Base-by-base conservation (phyloP, 768 basidiomycete genomes). In the Hemileccinum rubropunctum region DNA sequence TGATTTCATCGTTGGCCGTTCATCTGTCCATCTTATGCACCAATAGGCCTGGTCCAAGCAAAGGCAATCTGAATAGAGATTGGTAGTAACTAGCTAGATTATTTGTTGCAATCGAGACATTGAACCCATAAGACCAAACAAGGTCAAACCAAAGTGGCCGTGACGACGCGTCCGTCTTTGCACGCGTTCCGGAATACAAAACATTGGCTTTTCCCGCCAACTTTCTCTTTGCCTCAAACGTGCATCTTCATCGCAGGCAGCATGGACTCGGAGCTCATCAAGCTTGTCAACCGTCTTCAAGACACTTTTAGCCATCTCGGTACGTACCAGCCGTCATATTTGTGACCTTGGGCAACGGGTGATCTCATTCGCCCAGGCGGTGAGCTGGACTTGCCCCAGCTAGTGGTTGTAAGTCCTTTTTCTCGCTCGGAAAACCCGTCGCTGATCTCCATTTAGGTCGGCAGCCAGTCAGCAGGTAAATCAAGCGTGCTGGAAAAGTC, bases 401-500 rank as follows among this genome's bases (percentile, higher is more conserved):
- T 94, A 51, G 84, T 86, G 47, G 91, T 93, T 58, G 91, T 91
- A 73, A 54, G 90, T 82, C 26, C 17, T 26, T 32, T 35, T 39
- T 42, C 17, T 6, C 17, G 4, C 5, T 41, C 4, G 3, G 7
- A 21, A 37, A 23, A 26, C 3, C 32, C 20, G 1, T 17, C 20
- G 11, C 50, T 50, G 12, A 57, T 45, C 18, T 46, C 30, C 30
- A 20, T 36, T 48, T 41, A 95, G 92, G 92, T 98, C 62, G 95
- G 95, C 50, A 95, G 93, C 60, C 95, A 98, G 72, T 97, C 94
- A 35, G 86, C 93, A 28, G 95, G 95, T 53, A 98, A 97, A 75
- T 97, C 94, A 32, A 92, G 91, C 68, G 91, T 93, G 46, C 80
- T 98, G 48, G 95, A 98, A 73, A 98, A 89, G 93, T 93, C 60